Conservation (phyloP, 192 early-diverging fungal species). For the Lobosporangium transversale region DNA sequence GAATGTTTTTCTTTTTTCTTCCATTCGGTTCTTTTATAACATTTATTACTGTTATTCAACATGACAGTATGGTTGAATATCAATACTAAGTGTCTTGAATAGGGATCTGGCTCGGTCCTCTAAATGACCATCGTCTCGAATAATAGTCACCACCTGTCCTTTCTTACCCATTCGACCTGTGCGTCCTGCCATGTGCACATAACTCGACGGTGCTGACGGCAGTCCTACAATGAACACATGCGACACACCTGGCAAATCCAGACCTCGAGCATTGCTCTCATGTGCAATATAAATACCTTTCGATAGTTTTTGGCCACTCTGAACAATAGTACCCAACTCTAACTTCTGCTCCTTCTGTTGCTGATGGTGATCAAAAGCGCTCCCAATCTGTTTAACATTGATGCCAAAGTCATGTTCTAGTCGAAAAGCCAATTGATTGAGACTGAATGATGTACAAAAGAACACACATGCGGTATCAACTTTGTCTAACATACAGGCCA, state of each 20-base stretch:
- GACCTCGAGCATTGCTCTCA: conserved; percentile 81
- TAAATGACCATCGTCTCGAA: conserved; percentile 53
- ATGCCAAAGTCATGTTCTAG: conserved; percentile 46
- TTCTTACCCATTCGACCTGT: conserved; percentile 78
- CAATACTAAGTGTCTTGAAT: conserved; percentile 53
- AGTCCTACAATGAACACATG: conserved; percentile 89
- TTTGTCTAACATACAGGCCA: conserved; percentile 54
- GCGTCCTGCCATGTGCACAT: conserved; percentile 90
- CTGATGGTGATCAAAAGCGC: conserved; percentile 19
- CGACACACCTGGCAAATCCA: conserved; percentile 82
- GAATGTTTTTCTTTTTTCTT: no score
- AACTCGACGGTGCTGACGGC: conserved; percentile 72
- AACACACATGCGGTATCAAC: conserved; percentile 60
- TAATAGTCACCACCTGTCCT: conserved; percentile 64
- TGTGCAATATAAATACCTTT: conserved; percentile 68
- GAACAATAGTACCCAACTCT: not conserved
- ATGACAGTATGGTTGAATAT: conserved; percentile 34
- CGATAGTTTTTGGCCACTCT: not conserved
- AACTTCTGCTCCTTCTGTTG: not conserved
- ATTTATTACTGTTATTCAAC: no score
- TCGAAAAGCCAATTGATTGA: conserved; percentile 31
- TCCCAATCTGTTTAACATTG: conserved; percentile 42
- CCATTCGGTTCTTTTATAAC: no score
- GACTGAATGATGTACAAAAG: conserved; percentile 53
- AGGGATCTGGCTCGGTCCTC: conserved; percentile 55